Evolutionary conservation across 768 basidiomycete genomes (phyloP).

Genomic region (Nidularia sp.): DNA sequence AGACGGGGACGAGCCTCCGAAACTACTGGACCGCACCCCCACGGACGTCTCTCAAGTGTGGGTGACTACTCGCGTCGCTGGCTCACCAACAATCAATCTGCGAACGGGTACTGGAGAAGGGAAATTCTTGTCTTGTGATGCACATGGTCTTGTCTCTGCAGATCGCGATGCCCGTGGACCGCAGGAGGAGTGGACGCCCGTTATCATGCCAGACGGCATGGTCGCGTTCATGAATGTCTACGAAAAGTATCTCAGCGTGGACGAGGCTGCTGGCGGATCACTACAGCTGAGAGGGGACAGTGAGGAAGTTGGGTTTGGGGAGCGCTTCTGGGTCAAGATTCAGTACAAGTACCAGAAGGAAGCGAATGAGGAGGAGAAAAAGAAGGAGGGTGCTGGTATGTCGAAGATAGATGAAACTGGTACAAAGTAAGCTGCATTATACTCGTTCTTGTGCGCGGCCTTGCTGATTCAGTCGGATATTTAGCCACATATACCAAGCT

Average conservation of each 20-base stretch:
- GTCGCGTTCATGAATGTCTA: conserved; percentile 86
- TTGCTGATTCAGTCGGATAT: neutral
- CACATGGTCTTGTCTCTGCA: conserved; percentile 78
- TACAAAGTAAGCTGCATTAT: conserved; percentile 56
- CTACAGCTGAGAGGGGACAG: conserved; percentile 79
- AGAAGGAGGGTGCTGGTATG: conserved; percentile 54
- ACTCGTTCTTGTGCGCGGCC: neutral
- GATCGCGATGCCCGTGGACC: conserved; percentile 88
- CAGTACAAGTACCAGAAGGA: conserved; percentile 88
- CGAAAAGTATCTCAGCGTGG: conserved; percentile 81
- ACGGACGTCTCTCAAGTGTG: conserved; percentile 86
- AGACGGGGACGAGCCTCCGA: conserved; percentile 35
- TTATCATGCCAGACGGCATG: conserved; percentile 80
- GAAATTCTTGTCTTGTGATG: conserved; percentile 87
- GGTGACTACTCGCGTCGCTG: conserved; percentile 85
- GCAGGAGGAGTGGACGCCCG: conserved; percentile 92
- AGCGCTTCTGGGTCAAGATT: conserved; percentile 86
- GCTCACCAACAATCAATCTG: conserved; percentile 79
- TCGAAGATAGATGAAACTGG: conserved; percentile 65
- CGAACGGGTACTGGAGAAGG: conserved; percentile 85
- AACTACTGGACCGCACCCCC: conserved; percentile 64
- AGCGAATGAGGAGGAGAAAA: conserved; percentile 74
- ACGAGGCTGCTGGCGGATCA: conserved; percentile 82
- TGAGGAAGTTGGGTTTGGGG: conserved; percentile 79
- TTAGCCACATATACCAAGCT: conserved; percentile 69